phyloP scores from a whole-genome alignment of 192 early-diverging fungal genomes.

The Coemansia sp. region DNA sequence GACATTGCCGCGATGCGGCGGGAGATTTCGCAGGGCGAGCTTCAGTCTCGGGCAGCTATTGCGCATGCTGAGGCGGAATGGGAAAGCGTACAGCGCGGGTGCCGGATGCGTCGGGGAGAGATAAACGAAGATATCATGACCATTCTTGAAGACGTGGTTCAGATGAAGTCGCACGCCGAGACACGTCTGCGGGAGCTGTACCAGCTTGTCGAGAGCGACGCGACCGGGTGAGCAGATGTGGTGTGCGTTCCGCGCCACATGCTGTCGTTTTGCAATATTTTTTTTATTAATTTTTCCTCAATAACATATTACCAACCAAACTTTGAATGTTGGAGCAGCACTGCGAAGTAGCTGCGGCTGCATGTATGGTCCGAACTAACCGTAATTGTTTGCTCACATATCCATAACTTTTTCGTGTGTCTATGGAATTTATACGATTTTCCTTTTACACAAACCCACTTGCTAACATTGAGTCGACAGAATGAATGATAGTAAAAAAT shows the following conservation, averaged over 20 bases:
- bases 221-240: conserved; percentile 2
- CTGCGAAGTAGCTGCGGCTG: background rate
- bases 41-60: conserved; percentile 44
- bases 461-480: too few relatives aligned
- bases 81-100: conserved; percentile 52
- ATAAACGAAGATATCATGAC: conserved; percentile 46
- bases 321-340: background rate
- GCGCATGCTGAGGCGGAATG: conserved; percentile 47
- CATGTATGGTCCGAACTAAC: background rate
- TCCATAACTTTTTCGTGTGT: background rate
- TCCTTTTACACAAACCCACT: too few relatives aligned
- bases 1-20: conserved; percentile 47
- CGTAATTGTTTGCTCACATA: background rate
- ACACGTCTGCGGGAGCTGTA: conserved; percentile 36
- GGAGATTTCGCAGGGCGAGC: conserved; percentile 41
- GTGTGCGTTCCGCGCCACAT: too few relatives aligned
- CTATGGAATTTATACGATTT: too few relatives aligned
- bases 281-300: background rate
- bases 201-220: conserved; percentile 29
- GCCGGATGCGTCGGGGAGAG: conserved; percentile 42
- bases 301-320: background rate
- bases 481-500: too few relatives aligned
- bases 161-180: conserved; percentile 38
- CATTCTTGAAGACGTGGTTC: conserved; percentile 38
- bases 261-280: too few relatives aligned